Base-by-base conservation (phyloP, 2,329 filamentous ascomycete genomes). In the Talaromyces marneffei region DNA sequence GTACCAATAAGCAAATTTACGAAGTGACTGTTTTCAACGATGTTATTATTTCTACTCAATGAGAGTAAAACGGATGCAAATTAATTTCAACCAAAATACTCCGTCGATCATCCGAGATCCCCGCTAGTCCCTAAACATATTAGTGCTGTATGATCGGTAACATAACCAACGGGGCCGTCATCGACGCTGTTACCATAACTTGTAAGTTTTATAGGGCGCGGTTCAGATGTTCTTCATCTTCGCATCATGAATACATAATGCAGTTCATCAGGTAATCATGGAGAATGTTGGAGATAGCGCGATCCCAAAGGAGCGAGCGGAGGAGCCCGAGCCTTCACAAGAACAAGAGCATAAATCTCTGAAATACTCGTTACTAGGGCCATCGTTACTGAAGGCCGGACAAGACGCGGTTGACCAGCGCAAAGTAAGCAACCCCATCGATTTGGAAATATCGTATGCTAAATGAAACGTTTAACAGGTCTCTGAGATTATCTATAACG, bases 401-500 rank as follows among this genome's bases (percentile, higher is more conserved):
- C 92, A 97, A 73, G 91, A 96, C 70, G 82, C 85, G 16, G 93
- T 97, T n/a, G 91, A 99, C 69, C 94, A 97, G 77, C 83, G 84
- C 65, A 96, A 94, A 79, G 88, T 87, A 72, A 35, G 56, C 20
- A 40, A n/a, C n/a, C 14, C 27, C n/a, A 23, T n/a, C 42, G 12
- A 16, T 33, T 61, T 2, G 44, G 27, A 40, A 18, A 31, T 64
- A 42, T 39, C 55, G 54, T 3, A n/a, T 56, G 42, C 60, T 63
- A 25, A 53, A 2, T 10, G n/a, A 25, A 29, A 16, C 18, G 23
- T n/a, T n/a, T n/a, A n/a, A 29, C 55, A 88, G 86, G 92, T 99
- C 55, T 95, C 92, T 2, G 92, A 97, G 68, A 88, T 97, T 67
- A 99, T 99, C 63, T 97, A 97, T 77, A 91, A 96, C 74, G 92